phyloP scores from a whole-genome alignment of 202 grass and related monocot species.

The Hordeum pubiflorum region DNA sequence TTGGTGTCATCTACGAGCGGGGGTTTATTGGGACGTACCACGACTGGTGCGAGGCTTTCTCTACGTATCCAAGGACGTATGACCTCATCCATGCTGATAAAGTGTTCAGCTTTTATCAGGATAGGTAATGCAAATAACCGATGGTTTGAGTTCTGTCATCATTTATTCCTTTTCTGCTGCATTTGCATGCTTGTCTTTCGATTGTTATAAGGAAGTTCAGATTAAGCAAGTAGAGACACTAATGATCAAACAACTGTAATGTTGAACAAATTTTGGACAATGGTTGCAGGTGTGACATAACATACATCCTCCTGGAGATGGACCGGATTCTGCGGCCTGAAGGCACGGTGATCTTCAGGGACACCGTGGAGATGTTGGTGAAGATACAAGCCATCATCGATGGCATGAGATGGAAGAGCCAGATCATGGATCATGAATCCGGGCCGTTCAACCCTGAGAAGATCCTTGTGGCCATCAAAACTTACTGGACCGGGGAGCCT shows the following conservation, averaged over 20 bases:
- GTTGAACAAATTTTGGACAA: not conserved
- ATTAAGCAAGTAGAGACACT: not conserved
- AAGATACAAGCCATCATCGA: too few relatives aligned
- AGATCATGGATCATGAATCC: too few relatives aligned
- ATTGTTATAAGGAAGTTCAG: not conserved
- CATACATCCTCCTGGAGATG: too few relatives aligned
- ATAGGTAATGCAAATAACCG: conserved; percentile 37
- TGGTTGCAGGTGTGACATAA: too few relatives aligned
- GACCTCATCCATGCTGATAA: conserved; percentile 78
- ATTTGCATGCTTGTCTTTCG: not conserved
- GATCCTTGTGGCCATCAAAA: too few relatives aligned
- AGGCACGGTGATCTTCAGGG: too few relatives aligned
- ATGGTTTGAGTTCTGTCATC: not conserved
- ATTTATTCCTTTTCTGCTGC: not conserved
- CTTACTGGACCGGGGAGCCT: too few relatives aligned
- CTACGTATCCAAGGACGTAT: conserved; percentile 88
- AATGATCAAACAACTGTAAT: not conserved
- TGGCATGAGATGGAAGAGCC: too few relatives aligned
- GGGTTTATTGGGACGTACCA: conserved; percentile 77
- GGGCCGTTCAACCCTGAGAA: too few relatives aligned
- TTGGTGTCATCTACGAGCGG: conserved; percentile 69
- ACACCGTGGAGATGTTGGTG: too few relatives aligned
- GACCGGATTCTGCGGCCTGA: too few relatives aligned
- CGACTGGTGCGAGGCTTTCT: conserved; percentile 93
- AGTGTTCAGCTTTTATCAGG: conserved; percentile 56